Base-by-base conservation (phyloP, 805 yeast species). In the Tetrapisispora pingtungensis region DNA sequence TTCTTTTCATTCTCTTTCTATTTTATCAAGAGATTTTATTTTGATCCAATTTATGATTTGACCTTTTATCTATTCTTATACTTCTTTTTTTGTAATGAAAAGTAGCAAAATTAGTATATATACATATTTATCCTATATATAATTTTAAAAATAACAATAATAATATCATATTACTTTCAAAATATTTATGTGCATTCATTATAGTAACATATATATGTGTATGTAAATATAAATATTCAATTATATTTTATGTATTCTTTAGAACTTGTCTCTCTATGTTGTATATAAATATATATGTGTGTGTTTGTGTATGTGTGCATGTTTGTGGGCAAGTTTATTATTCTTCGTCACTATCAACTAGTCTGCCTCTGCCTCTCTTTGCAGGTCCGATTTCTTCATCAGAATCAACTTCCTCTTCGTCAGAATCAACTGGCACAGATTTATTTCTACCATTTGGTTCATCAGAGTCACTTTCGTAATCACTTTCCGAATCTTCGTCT, bases 381-480 rank as follows among this genome's bases (percentile, higher is more conserved):
- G 33, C 42, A 20, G 36, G 36, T 27, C 49, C 46, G 34, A 44
- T 49, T 38, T 52, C 59, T 20, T 54, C 53, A 22, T 51, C 58
- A 12, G 55, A 51, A 36, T 52, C 56, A 17, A 45, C 47, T 33
- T 48, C 55, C 14, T 45, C 51, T 14, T 54, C 61, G 15, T 54
- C 57, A 18, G 24, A 37, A 33, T 41, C 46, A 31, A 18, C 45
- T 7, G 43, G 20, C 7, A 24, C 33, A 26, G 39, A 33, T 17
- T 40, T 39, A 19, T 44, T 35, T 33, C 42, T 40, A 4, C 46
- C 36, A 33, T 34, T 44, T 1, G 45, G 64, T 15, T 57, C 66
- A 37, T 58, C 67, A 13, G 66, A 65, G 27, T 59, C 67, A 43
- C 65, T 65, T 28, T 59, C 69, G 38, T 61, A 66, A 40, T 59